A percentile compares a stretch with the other conserved stretches of the same genome.
These are phyloP conservation scores for Penicillium crustosum DNA, from an alignment of 2,329 filamentous ascomycete species.

Conservation along the genomic window DNA sequence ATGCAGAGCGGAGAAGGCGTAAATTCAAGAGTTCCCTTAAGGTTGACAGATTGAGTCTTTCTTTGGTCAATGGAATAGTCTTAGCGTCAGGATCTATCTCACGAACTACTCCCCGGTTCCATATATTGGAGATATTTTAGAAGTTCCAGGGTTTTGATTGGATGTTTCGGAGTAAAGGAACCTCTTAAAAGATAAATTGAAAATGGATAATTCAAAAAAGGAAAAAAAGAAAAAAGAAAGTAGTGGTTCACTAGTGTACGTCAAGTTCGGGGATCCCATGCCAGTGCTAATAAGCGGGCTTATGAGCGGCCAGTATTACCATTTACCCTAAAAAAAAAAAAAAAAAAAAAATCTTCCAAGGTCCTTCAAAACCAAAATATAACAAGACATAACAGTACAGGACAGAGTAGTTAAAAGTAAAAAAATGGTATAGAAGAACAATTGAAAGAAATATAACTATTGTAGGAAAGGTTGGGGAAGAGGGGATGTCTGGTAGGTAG, in stretches of 20 bases:
- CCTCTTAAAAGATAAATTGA: not conserved
- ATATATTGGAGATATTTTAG: not conserved
- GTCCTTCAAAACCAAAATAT: not conserved
- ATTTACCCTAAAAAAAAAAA: too few species aligned
- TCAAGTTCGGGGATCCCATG: conserved; percentile 4
- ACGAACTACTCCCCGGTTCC: conserved; percentile 7
- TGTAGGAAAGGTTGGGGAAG: not conserved
- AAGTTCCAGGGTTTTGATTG: not conserved
- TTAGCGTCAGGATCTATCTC: conserved; percentile 12
- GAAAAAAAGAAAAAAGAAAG: not conserved
- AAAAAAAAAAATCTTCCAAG: not conserved
- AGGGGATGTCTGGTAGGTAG: conserved; percentile 11
- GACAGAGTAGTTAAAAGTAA: not conserved
- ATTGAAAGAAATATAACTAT: not conserved
- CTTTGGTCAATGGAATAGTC: not conserved
- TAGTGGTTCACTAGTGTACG: conserved; percentile 6
- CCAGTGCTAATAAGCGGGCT: not conserved
- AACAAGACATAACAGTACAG: too few species aligned
- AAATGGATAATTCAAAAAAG: too few species aligned
- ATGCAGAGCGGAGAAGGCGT: conserved; percentile 24
- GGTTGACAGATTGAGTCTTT: conserved; percentile 19
- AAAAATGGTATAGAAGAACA: not conserved
- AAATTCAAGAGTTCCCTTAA: conserved; percentile 16
- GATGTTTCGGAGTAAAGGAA: not conserved
- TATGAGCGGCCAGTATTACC: not conserved